A percentile compares a stretch with the other conserved stretches of the same genome.
Evolutionary conservation across 192 early-diverging fungal genomes (phyloP).

Genomic region (Backusella liffmaniae): DNA sequence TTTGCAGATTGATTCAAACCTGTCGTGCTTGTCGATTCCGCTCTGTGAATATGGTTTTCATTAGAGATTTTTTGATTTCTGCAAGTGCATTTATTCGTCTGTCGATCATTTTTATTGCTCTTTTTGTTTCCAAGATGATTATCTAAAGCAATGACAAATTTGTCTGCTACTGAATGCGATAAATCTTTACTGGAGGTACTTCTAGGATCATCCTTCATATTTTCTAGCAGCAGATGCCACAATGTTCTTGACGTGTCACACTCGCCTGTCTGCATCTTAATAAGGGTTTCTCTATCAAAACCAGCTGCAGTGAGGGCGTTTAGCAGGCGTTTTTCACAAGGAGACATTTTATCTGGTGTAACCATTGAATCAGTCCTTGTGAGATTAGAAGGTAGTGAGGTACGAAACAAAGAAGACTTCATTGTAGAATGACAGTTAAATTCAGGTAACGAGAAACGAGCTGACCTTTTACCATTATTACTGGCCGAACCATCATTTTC

Average conservation of each 20-base stretch:
- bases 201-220: constrained; percentile 14
- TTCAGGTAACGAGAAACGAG: constrained; percentile 19
- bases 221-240: constrained; percentile 68
- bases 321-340: constrained; percentile 5
- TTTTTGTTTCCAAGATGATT: neutral
- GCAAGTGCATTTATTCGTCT: neutral
- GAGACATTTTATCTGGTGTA: constrained; percentile 5
- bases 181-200: neutral
- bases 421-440: constrained; percentile 8
- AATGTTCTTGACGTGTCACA: constrained; percentile 61
- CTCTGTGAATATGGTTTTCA: neutral
- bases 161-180: neutral
- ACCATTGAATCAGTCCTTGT: neutral
- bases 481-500: neutral
- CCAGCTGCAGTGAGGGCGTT: constrained; percentile 39
- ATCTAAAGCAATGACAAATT: neutral
- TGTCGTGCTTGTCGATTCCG: neutral
- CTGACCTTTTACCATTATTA: neutral
- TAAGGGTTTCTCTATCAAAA: constrained; percentile 55
- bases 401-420: constrained; percentile 19
- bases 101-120: neutral
- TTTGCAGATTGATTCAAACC: neutral
- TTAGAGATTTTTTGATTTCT: neutral
- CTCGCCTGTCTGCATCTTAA: constrained; percentile 50
- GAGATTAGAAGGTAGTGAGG: constrained; percentile 33